Base-by-base conservation (phyloP, 2,329 filamentous ascomycete species). In the Colletotrichum viniferum region DNA sequence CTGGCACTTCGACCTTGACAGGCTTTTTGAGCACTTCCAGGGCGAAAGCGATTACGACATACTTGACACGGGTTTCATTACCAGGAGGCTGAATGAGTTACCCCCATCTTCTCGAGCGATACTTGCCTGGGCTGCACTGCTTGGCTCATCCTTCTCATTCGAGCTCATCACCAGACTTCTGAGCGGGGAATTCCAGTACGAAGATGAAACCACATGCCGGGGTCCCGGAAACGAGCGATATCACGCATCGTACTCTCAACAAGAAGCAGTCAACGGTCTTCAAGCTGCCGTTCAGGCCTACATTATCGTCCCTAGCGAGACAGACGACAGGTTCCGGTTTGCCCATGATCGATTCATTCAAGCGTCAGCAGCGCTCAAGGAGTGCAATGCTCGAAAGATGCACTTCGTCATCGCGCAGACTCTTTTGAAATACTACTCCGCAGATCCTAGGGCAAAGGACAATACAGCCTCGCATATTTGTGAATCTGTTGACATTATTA, bases 381-480 rank as follows among this genome's bases (percentile, higher is more conserved):
- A 96, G 81, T 92, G 91, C 80, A 92, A 94, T 71, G 86, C 90
- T 26, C 87, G 90, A 24, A 94, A 94, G 79, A 98, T 98, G 96
- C 96, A 98, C 83, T 98, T 96, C 79, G 92, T 96, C 61, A 95
- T 98, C 79, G 94, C 95, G 0, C 93, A 95, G 81, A 94, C 93
- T 0, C 91, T 98, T 78, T 91, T 96, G 82, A 94, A 94, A 78
- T 93, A 96, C 79, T 91, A 90, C 76, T 74, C 71, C 10, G 81
- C 87, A 9, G 92, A 95, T 75, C 87, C 90, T 2, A 89, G 89
- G 65, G 89, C 90, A 30, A 89, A 92, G 14, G 96, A 97, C 80
- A 93, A 91, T 74, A 93, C 94, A 75, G 95, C 95, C 26, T 91
- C 93, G 7, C 96, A 98, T 82, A 93, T 98, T 5, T 96, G 95